Percentiles rank a stretch among this genome's conserved stretches.
These are phyloP conservation scores for Phytopythium kandeliae DNA, from an alignment of 352 stramenopile species.

Conservation along the genomic window DNA sequence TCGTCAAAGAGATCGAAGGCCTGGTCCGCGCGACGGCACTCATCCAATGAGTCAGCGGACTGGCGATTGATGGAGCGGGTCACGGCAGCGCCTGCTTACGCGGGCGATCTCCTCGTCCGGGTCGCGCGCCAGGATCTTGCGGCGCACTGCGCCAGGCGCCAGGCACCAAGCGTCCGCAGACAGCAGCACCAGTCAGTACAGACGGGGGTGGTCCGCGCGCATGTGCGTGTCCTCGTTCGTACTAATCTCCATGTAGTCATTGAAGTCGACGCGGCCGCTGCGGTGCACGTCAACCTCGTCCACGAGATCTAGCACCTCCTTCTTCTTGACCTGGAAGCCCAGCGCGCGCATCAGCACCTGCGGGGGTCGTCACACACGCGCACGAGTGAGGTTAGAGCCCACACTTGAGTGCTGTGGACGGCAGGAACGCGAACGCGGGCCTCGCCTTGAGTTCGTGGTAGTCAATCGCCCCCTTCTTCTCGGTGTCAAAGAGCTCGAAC, in stretches of 20 bases:
- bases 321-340: slow-evolving; percentile 89
- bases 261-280: slow-evolving; percentile 83
- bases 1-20: slow-evolving; percentile 95
- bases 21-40: slow-evolving; percentile 10
- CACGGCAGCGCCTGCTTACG: slow-evolving; percentile 17
- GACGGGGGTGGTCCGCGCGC: too few species aligned
- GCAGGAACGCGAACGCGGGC: too few species aligned
- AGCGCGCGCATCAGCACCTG: slow-evolving; percentile 89
- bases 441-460: slow-evolving; percentile 91
- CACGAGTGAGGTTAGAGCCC: too few species aligned
- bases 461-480: slow-evolving; percentile 88
- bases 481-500: slow-evolving; percentile 92
- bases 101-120: slow-evolving; percentile 91
- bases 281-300: slow-evolving; percentile 86
- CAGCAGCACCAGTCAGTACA: slow-evolving; percentile 1
- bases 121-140: slow-evolving; percentile 80
- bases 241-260: slow-evolving; percentile 92
- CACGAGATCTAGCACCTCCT: slow-evolving; percentile 84
- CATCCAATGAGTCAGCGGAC: not conserved
- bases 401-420: too few species aligned
- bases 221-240: too few species aligned
- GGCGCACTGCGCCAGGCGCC: slow-evolving; percentile 37
- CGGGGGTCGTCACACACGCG: too few species aligned
- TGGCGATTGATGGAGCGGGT: not conserved
- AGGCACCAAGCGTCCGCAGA: slow-evolving; percentile 4